phyloP scores from a whole-genome alignment of 805 yeast genomes.

The Starmerella powellii region DNA sequence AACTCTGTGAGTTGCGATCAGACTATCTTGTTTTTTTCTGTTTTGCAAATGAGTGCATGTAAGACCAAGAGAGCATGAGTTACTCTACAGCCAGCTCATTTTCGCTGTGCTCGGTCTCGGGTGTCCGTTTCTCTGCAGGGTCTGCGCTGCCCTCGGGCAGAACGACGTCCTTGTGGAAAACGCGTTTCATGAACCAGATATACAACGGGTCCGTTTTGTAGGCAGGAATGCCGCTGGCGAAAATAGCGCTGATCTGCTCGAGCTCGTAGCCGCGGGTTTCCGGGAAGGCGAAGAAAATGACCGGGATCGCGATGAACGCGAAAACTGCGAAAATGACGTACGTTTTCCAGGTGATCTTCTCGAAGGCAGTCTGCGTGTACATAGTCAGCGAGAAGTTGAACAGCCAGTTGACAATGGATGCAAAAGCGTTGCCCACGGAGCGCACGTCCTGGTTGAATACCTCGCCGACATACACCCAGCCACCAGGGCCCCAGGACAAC shows the following conservation, averaged over 20 bases:
- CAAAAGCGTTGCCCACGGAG: constrained; percentile 59
- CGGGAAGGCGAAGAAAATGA: constrained; percentile 44
- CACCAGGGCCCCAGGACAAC: constrained; percentile 72
- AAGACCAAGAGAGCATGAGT: too few relatives aligned
- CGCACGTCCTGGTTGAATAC: constrained; percentile 61
- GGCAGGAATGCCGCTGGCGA: constrained; percentile 27
- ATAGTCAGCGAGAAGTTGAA: constrained; percentile 65
- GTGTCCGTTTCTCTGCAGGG: not conserved
- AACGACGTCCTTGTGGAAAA: constrained; percentile 10
- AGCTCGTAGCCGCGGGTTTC: constrained; percentile 58
- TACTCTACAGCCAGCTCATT: constrained; percentile 1
- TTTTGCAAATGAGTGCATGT: too few relatives aligned
- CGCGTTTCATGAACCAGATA: constrained; percentile 10
- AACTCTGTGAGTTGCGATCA: too few relatives aligned
- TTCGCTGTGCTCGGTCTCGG: constrained; percentile 9
- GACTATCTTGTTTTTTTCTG: too few relatives aligned
- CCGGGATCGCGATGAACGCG: constrained; percentile 43
- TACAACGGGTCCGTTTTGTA: constrained; percentile 18
- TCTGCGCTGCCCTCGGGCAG: constrained; percentile 8
- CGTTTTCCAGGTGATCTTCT: constrained; percentile 56
- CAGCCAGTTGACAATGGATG: constrained; percentile 70
- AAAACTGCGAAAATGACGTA: constrained; percentile 66
- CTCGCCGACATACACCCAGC: constrained; percentile 56
- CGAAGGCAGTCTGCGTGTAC: constrained; percentile 60
- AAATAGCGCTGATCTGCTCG: constrained; percentile 56